Percentiles rank a stretch among this genome's conserved stretches.
phyloP scores from a whole-genome alignment of 2,329 filamentous ascomycete genomes.

The Penicillium sp. region DNA sequence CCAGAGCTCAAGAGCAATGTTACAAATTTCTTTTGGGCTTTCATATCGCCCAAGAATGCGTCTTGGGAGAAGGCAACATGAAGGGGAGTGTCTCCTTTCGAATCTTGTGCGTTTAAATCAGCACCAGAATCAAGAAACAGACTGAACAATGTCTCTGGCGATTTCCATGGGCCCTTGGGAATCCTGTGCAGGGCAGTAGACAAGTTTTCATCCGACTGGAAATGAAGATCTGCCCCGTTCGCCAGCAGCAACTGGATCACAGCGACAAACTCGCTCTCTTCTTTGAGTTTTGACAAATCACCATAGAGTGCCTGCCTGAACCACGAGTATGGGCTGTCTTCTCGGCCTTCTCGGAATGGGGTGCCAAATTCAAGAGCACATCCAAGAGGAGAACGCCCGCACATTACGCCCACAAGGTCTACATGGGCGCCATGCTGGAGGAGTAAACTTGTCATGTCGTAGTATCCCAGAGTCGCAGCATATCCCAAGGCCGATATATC shows the following conservation, averaged over 20 bases:
- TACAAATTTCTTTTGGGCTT: neutral
- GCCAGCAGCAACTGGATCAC: neutral
- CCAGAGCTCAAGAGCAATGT: neutral
- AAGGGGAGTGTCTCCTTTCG: neutral
- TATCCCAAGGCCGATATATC: neutral
- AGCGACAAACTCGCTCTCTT: neutral
- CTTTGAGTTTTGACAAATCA: neutral
- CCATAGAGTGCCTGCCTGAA: rapidly evolving
- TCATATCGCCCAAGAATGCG: neutral
- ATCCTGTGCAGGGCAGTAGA: neutral
- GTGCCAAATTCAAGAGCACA: neutral
- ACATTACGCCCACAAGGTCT: neutral
- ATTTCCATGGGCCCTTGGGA: neutral
- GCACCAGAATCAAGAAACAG: neutral
- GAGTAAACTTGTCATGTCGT: neutral
- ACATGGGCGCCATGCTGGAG: neutral
- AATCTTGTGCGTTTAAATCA: neutral
- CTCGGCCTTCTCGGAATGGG: neutral
- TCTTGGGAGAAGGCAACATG: neutral
- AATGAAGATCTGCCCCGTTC: neutral
- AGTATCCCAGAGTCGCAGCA: neutral
- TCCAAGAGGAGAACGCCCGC: neutral
- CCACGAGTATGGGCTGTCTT: neutral
- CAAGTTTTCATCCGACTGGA: rapidly evolving
- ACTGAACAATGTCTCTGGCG: neutral